phyloP scores from a whole-genome alignment of 2,329 filamentous ascomycete genomes.

The Colletotrichum noveboracense region DNA sequence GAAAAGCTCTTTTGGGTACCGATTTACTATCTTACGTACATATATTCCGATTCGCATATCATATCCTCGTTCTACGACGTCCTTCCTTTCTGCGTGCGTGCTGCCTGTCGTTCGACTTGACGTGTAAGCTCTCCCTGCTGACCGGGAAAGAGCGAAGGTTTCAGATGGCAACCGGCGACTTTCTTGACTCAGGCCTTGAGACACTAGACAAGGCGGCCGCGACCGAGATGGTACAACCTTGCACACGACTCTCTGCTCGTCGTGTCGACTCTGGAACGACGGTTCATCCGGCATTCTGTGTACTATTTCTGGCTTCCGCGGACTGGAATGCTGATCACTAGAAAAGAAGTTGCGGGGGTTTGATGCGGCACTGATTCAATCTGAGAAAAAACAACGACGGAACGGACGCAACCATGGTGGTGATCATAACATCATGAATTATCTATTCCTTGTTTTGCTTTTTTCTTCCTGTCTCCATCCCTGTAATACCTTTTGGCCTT shows the following conservation, averaged over 20 bases:
- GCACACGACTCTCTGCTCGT: not conserved
- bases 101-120: not conserved
- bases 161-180: not conserved
- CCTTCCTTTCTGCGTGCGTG: no score
- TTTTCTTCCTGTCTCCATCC: not conserved
- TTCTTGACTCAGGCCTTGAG: not conserved
- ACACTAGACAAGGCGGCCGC: not conserved
- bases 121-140: not conserved
- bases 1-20: not conserved
- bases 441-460: not conserved
- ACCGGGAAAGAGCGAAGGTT: not conserved
- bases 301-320: not conserved
- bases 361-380: not conserved
- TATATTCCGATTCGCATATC: not conserved
- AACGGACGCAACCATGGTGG: not conserved
- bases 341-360: not conserved
- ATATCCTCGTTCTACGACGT: not conserved
- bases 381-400: not conserved
- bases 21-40: not conserved
- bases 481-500: not conserved
- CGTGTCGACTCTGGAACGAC: not conserved
- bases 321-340: not conserved
- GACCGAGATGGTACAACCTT: not conserved
- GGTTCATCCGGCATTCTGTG: not conserved
- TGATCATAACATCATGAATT: slow-evolving; percentile 19